Percentiles rank a stretch among this genome's conserved stretches.
These are phyloP conservation scores for Neobulgaria alba DNA, from an alignment of 2,329 filamentous ascomycete genomes.

Conservation along the genomic window DNA sequence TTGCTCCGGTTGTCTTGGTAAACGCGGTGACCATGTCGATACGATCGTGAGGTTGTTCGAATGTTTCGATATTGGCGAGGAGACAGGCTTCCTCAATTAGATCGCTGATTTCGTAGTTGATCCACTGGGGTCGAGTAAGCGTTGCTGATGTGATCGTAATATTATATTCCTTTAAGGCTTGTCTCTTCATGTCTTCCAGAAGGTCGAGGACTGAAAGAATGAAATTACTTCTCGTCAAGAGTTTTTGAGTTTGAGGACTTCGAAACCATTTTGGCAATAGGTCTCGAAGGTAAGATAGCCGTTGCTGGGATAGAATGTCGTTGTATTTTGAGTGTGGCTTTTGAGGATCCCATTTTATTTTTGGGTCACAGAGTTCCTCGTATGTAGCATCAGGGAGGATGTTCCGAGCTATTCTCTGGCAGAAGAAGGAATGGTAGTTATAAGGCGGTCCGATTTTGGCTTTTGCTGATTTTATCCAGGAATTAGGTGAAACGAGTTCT, in stretches of 20 bases:
- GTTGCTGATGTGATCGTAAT: conserved; percentile 13
- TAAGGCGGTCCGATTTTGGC: neutral
- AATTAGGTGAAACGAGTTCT: too few relatives aligned
- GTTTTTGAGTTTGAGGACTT: neutral
- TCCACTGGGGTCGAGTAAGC: conserved; percentile 7
- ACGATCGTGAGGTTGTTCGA: conserved; percentile 5
- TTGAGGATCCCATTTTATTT: neutral
- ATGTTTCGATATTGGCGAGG: conserved; percentile 11
- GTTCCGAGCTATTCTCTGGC: neutral
- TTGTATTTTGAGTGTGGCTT: conserved; percentile 5
- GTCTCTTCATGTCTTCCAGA: conserved; percentile 8
- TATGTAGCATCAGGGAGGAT: neutral
- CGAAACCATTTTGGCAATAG: conserved; percentile 9
- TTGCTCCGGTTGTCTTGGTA: neutral
- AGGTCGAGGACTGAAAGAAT: conserved; percentile 7
- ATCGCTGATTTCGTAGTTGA: conserved; percentile 6
- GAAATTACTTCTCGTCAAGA: conserved; percentile 5
- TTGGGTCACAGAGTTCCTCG: conserved; percentile 2
- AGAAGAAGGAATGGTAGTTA: neutral
- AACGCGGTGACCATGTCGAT: conserved; percentile 5
- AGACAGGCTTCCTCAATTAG: conserved; percentile 14
- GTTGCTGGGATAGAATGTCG: neutral
- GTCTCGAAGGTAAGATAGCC: conserved; percentile 1
- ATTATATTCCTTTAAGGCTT: conserved; percentile 5
- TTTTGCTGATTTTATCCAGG: too few relatives aligned